phyloP scores from a whole-genome alignment of 1,139 yeast species.

The Groenewaldozyma sp. region DNA sequence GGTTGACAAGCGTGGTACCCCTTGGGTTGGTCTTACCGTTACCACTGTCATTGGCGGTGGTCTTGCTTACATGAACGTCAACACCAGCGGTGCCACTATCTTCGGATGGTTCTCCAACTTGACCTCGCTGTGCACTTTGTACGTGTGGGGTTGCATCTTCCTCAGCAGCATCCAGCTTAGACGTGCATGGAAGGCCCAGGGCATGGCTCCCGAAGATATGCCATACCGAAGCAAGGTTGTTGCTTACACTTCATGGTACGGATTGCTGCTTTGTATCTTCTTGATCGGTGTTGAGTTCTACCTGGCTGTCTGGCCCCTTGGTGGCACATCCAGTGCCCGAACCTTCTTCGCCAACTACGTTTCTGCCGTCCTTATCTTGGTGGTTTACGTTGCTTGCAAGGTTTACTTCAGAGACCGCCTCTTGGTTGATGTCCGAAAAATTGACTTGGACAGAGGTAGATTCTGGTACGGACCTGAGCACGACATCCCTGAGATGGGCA shows the following conservation, averaged over 20 bases:
- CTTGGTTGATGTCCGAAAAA: slow-evolving; percentile 15
- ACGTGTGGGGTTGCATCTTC: slow-evolving; percentile 57
- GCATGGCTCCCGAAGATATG: slow-evolving; percentile 42
- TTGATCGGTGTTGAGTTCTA: slow-evolving; percentile 22
- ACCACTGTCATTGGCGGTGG: slow-evolving; percentile 41
- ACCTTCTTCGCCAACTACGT: slow-evolving; percentile 23
- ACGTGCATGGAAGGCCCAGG: slow-evolving; percentile 50
- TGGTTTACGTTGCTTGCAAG: slow-evolving; percentile 19
- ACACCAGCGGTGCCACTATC: slow-evolving; percentile 53
- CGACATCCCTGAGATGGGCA: slow-evolving; percentile 3
- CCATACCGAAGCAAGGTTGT: slow-evolving; percentile 29
- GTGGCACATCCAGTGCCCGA: slow-evolving; percentile 15
- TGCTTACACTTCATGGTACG: slow-evolving; percentile 17
- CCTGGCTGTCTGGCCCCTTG: slow-evolving; percentile 22
- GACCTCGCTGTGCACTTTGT: slow-evolving; percentile 68
- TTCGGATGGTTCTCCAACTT: slow-evolving; percentile 65
- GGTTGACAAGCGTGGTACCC: slow-evolving; percentile 49
- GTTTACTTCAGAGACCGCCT: slow-evolving; percentile 18
- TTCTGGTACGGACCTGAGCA: slow-evolving; percentile 10
- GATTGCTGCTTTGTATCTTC: slow-evolving; percentile 19
- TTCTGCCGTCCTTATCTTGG: slow-evolving; percentile 19
- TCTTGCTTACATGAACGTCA: slow-evolving; percentile 47
- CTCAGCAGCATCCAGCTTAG: slow-evolving; percentile 55
- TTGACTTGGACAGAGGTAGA: slow-evolving; percentile 18
- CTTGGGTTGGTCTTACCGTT: slow-evolving; percentile 38